Evolutionary conservation across 2,329 filamentous ascomycete genomes (phyloP).

Genomic region (Fusarium acutatum): DNA sequence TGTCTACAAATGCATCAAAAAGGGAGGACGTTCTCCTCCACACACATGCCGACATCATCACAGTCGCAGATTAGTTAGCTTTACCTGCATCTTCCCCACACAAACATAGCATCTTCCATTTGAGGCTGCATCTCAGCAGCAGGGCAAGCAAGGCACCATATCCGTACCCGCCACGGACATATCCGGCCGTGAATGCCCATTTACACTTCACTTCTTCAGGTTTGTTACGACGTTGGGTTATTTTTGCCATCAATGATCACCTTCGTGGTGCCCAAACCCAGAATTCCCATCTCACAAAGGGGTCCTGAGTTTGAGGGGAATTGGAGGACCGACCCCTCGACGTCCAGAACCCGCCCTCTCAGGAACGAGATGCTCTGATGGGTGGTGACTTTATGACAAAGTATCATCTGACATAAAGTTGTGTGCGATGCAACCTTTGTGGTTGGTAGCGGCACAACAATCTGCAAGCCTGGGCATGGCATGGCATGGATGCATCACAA

Average conservation of each 20-base stretch:
- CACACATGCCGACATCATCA: conserved; percentile 26
- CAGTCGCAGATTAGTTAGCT: conserved; percentile 2
- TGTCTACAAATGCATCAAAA: conserved; percentile 8
- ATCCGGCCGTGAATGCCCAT: neutral
- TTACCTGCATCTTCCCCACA: conserved; percentile 31
- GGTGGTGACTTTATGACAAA: conserved; percentile 11
- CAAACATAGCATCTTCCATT: conserved; percentile 7
- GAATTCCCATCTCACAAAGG: conserved; percentile 28
- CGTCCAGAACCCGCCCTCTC: conserved; percentile 22
- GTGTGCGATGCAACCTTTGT: conserved; percentile 21
- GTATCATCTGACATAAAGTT: conserved; percentile 17
- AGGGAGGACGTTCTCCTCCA: conserved; percentile 21
- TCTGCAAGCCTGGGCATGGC: conserved; percentile 15
- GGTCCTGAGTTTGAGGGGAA: conserved; percentile 40
- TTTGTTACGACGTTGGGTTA: neutral
- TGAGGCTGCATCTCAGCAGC: conserved; percentile 29
- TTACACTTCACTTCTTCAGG: neutral
- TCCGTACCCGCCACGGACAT: conserved; percentile 22
- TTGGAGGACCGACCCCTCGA: conserved; percentile 38
- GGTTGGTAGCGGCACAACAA: conserved; percentile 24
- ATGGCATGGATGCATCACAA: conserved; percentile 17
- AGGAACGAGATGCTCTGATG: conserved; percentile 21
- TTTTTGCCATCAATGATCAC: neutral
- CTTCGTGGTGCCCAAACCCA: conserved; percentile 5
- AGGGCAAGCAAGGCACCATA: conserved; percentile 2